Conservation (phyloP, 441 rosid genomes). For the Croton laevigatus region DNA sequence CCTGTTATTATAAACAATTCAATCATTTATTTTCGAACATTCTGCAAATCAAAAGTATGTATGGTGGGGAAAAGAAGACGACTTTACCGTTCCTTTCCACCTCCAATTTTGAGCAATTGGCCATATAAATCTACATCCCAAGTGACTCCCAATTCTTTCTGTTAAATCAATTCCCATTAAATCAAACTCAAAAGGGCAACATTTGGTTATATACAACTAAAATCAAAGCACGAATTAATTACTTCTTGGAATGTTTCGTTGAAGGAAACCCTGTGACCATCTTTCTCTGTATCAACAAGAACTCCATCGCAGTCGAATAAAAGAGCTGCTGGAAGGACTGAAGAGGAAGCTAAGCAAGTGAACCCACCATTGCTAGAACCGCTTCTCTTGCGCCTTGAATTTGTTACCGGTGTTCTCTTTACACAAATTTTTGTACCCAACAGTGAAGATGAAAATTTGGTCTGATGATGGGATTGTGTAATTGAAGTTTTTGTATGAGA, state of each 20-base stretch:
- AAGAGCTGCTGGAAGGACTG: conserved; percentile 72
- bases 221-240: neutral
- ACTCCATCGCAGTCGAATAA: conserved; percentile 95
- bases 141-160: conserved; percentile 77
- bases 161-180: conserved; percentile 13
- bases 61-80: neutral
- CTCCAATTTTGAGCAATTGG: conserved; percentile 87
- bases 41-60: neutral
- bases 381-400: conserved; percentile 18
- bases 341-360: conserved; percentile 43
- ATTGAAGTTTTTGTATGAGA: conserved; percentile 19
- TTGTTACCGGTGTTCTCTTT: conserved; percentile 13
- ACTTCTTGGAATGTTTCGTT: conserved; percentile 91
- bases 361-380: conserved; percentile 13
- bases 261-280: conserved; percentile 92
- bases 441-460: conserved; percentile 24
- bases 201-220: too few species aligned
- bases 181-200: neutral
- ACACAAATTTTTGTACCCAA: conserved; percentile 24
- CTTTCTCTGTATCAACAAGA: conserved; percentile 93
- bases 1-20: conserved; percentile 34
- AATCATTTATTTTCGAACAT: neutral
- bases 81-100: conserved; percentile 86
- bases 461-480: conserved; percentile 20
- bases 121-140: conserved; percentile 97